Evolutionary conservation across 257 asterid genomes (phyloP), one percentile per base, ranked within the genome.

Genomic region (Solanum bulbocastanum): DNA sequence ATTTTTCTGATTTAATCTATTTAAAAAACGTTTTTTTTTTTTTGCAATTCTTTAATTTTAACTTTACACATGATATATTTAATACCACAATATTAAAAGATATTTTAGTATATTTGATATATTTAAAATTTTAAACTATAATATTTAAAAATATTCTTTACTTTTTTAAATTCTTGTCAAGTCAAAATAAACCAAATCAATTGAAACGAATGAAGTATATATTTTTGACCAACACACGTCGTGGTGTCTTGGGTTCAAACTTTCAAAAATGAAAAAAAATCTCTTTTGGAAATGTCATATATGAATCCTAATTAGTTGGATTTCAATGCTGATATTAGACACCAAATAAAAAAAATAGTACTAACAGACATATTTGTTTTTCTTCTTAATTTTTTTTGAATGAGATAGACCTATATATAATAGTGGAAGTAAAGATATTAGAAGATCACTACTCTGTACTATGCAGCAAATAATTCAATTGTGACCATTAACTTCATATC

Each of bases 11-110:
- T 35, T 35, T 35, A 35, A 3, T 35, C 37, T 5, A 5, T 5
- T 35, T 35, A 35, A 35, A 35, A 5, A 35, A 35, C 1, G 5
- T 4, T 35, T 35, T 4, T 35, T 35, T 35, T 4, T 35, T 35
- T n/a, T n/a, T n/a, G n/a, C 20, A 49, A 5, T 49, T 5, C 0
- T 49, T 52, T 18, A 6, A 52, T 52, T 52, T 18, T 0, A 52
- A 52, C 1, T 16, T 52, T 52, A 16, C 4, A 52, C 2, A 0
- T 52, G 0, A 15, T 14, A 46, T 46, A 4, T 52, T 52, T 16
- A 16, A 52, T 18, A 52, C 2, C 0, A 56, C 6, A 56, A 0
- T 18, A 56, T 56, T 56, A 56, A 18, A 18, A 56, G 2, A 2
- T 6, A 56, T 2, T 56, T 56, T 1, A 8, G 1, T 56, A 16